Base-by-base conservation (phyloP, 371 early-diverging fungal genomes). In the Actinomucor elegans region DNA sequence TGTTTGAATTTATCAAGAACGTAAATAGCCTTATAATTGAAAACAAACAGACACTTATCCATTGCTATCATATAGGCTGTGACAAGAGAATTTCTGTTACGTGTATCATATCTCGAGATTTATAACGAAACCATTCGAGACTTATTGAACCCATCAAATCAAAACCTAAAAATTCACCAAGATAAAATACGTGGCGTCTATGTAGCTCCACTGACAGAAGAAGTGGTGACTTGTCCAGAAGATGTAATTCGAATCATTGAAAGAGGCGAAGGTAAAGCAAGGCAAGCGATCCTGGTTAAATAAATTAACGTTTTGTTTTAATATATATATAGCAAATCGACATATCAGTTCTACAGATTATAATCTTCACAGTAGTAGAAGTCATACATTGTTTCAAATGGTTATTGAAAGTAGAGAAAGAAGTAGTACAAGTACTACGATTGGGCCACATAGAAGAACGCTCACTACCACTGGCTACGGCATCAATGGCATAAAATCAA, bases 81-180 rank as follows among this genome's bases (percentile, higher is more conserved):
- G 5, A 71, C 83, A 34, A 84, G 89, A 23, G 93, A 94, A 66
- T 94, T 88, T 57, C 70, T 94, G 18, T 57, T 96, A 27, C 86
- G 94, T 41, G 96, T 98, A 11, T 93, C 97, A 2, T 99, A 94
- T 65, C 55, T 97, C 43, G 99, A 99, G 71, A 96, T 99, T 31
- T 99, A 98, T 66, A 96, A 96, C 68, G 99, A 99, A 59, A 82
- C 77, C 5, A 85, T 94, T 44, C 77, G 81, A 15, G 95, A 96
- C 70, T 67, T 96, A 14, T 70, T 92, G 6, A 68, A 86, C 18
- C 94, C 95, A 0, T 79, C 85, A 12, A 85, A 85, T 32, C 77
- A 75, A 35, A 90, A 94, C 45, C 63, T 96, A 14, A 79, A 85
- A 56, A 93, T 95, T 37, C 47, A 55, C 9, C 61, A 62, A 60